phyloP scores from a whole-genome alignment of 352 stramenopile species.

The Pythium vanterpoolii region DNA sequence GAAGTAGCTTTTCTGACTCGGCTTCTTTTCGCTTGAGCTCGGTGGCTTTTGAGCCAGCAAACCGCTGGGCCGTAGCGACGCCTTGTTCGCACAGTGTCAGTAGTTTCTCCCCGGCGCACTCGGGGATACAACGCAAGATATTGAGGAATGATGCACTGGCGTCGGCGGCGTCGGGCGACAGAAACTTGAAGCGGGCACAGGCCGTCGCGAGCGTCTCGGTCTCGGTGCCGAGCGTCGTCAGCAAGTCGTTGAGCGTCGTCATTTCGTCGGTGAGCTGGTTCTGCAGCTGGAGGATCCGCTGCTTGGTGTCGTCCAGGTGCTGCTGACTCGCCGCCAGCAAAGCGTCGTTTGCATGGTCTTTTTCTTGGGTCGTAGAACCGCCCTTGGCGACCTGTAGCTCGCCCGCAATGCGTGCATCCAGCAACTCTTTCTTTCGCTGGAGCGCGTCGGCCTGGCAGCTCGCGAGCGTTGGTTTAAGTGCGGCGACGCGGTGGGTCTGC shows the following conservation, averaged over 20 bases:
- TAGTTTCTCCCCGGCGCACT: constrained; percentile 46
- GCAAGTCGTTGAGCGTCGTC: constrained; percentile 40
- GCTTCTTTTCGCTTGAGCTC: constrained; percentile 52
- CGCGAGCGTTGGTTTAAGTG: constrained; percentile 34
- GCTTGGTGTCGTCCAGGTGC: constrained; percentile 40
- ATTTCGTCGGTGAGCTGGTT: constrained; percentile 44
- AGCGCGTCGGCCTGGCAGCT: constrained; percentile 34
- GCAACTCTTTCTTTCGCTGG: constrained; percentile 41
- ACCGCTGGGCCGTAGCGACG: constrained; percentile 36
- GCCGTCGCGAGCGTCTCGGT: constrained; percentile 40
- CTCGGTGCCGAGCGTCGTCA: constrained; percentile 41
- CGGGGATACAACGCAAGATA: constrained; percentile 34
- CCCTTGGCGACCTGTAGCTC: constrained; percentile 41
- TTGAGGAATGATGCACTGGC: constrained; percentile 25
- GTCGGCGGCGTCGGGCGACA: constrained; percentile 25
- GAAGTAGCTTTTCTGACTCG: constrained; percentile 48
- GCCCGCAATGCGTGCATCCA: constrained; percentile 34
- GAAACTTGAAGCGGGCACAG: constrained; percentile 32
- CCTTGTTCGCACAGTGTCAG: constrained; percentile 43
- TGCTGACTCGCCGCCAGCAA: not conserved
- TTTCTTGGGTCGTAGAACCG: not conserved
- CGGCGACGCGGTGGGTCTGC: constrained; percentile 37
- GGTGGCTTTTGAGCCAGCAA: constrained; percentile 42
- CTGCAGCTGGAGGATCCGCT: constrained; percentile 39
- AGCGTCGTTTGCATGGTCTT: constrained; percentile 1